These are phyloP conservation scores for Fonsecaea pedrosoi DNA, from an alignment of 2,329 filamentous ascomycete species.

Conservation along the genomic window DNA sequence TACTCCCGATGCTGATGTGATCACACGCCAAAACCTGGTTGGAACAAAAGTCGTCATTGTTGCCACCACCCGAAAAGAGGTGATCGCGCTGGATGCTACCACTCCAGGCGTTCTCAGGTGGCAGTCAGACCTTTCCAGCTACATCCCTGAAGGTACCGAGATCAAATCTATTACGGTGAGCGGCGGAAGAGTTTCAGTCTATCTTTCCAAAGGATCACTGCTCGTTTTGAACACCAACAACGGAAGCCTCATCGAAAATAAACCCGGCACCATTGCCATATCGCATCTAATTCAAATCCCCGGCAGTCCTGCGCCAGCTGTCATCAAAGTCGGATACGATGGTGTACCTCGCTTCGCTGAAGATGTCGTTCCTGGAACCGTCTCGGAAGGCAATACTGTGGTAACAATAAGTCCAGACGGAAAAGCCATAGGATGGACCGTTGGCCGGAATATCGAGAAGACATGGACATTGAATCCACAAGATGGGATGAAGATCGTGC, in stretches of 20 bases:
- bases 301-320: conserved; percentile 36
- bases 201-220: conserved; percentile 67
- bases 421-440: conserved; percentile 51
- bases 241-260: conserved; percentile 49
- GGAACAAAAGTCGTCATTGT: conserved; percentile 85
- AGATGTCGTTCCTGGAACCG: conserved; percentile 39
- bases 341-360: conserved; percentile 44
- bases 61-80: conserved; percentile 76
- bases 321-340: conserved; percentile 46
- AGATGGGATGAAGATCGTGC: conserved; percentile 69
- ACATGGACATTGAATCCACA: conserved; percentile 77
- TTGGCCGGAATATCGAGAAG: conserved; percentile 49
- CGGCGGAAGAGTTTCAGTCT: conserved; percentile 65
- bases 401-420: conserved; percentile 52
- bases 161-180: conserved; percentile 71
- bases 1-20: conserved; percentile 24
- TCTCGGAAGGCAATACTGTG: conserved; percentile 46
- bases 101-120: conserved; percentile 77
- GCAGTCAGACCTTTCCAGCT: conserved; percentile 67
- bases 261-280: conserved; percentile 32
- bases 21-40: conserved; percentile 74
- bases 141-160: conserved; percentile 62
- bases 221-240: conserved; percentile 57
- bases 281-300: conserved; percentile 34
- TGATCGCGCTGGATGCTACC: conserved; percentile 80